Percentiles rank a stretch among this genome's conserved stretches.
Evolutionary conservation across 2,329 filamentous ascomycete species (phyloP).

Genomic region (Verticillium longisporum): DNA sequence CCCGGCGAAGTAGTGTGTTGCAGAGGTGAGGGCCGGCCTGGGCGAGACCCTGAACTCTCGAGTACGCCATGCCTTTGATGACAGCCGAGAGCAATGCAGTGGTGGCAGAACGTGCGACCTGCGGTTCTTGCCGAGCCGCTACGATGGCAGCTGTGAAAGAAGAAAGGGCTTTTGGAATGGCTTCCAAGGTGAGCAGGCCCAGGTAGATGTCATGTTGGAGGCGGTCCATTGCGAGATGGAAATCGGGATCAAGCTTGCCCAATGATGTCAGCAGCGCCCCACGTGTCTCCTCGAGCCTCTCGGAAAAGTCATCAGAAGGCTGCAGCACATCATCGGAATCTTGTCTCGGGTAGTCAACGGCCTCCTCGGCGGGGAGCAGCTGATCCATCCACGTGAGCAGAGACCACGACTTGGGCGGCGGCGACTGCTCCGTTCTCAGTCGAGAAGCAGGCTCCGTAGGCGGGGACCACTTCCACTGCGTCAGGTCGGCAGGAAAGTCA

Average conservation of each 20-base stretch:
- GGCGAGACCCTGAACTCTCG: constrained; percentile 3
- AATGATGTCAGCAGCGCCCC: constrained; percentile 3
- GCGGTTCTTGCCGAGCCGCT: not conserved
- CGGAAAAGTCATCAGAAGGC: not conserved
- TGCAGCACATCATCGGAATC: not conserved
- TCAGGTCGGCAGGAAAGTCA: constrained; percentile 33
- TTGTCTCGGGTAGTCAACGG: not conserved
- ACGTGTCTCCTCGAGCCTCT: constrained; percentile 7
- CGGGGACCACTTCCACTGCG: constrained; percentile 45
- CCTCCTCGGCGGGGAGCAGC: not conserved
- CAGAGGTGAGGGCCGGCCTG: not conserved
- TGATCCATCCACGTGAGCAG: not conserved
- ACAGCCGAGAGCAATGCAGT: constrained; percentile 8
- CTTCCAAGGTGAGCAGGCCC: constrained; percentile 1
- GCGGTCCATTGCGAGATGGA: constrained; percentile 2
- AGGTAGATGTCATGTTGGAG: constrained; percentile 7
- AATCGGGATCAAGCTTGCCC: constrained; percentile 1
- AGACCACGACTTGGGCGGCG: not conserved
- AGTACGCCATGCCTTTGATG: constrained; percentile 7
- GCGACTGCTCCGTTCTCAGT: not conserved
- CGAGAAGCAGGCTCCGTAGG: constrained; percentile 23
- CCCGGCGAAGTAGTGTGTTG: constrained; percentile 3
- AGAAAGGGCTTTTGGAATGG: constrained; percentile 3
- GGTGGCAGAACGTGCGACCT: not conserved
- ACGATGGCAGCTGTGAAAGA: constrained; percentile 1